Evolutionary conservation across 2,329 filamentous ascomycete species (phyloP).

Genomic region (Colletotrichum chlorophyti): DNA sequence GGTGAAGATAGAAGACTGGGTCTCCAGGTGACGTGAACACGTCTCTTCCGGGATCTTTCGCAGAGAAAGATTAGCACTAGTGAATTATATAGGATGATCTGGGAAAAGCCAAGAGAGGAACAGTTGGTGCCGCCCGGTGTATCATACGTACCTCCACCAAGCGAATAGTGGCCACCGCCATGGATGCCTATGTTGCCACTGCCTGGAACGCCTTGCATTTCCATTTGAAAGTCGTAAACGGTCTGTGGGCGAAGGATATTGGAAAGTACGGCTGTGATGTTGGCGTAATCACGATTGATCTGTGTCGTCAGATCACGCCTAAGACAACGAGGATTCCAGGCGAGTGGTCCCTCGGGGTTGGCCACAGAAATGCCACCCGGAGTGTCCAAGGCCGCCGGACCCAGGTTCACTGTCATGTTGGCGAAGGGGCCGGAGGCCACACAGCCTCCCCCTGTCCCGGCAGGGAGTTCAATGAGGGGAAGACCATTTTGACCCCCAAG

Average conservation of each 20-base stretch:
- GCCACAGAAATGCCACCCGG: constrained; percentile 34
- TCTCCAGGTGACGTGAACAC: constrained; percentile 47
- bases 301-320: constrained; percentile 42
- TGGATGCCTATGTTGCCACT: constrained; percentile 37
- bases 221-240: constrained; percentile 50
- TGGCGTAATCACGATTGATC: constrained; percentile 35
- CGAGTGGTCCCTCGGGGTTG: constrained; percentile 34
- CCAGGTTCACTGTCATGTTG: constrained; percentile 48
- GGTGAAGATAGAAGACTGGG: constrained; percentile 43
- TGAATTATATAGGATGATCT: too few relatives aligned
- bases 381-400: constrained; percentile 41
- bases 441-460: constrained; percentile 63
- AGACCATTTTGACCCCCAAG: constrained; percentile 36
- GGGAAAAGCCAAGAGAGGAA: too few relatives aligned
- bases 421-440: constrained; percentile 57
- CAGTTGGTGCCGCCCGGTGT: too few relatives aligned
- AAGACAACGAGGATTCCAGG: constrained; percentile 51
- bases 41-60: too few relatives aligned
- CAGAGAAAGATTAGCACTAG: too few relatives aligned
- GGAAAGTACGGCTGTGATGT: constrained; percentile 37
- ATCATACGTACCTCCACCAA: constrained; percentile 45
- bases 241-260: constrained; percentile 45
- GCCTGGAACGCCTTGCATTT: constrained; percentile 47
- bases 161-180: constrained; percentile 21
- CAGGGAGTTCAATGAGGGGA: constrained; percentile 41